These are phyloP conservation scores for Echeveria elegans DNA, from an alignment of 164 flowering plant species.

Conservation along the genomic window DNA sequence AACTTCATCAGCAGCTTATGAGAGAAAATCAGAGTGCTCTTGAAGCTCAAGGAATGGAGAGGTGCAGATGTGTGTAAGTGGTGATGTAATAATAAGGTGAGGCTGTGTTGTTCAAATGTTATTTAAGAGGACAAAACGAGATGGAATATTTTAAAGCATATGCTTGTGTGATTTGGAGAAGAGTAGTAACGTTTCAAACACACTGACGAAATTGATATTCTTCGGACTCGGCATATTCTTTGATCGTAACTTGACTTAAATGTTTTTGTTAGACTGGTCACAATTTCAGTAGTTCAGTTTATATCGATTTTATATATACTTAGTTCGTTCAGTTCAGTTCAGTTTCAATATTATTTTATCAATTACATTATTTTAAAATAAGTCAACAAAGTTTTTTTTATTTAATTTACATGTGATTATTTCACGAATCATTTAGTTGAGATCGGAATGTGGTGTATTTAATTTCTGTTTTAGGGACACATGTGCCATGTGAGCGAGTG, in stretches of 20 bases:
- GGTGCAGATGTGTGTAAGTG: not conserved
- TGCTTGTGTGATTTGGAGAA: not conserved
- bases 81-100: not conserved
- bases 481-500: not conserved
- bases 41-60: constrained; percentile 1
- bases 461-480: not conserved
- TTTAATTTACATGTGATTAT: no score
- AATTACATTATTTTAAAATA: no score
- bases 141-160: constrained; percentile 4
- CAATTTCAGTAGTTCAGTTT: not conserved
- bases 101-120: not conserved
- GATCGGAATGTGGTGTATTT: no score
- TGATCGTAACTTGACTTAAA: not conserved
- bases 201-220: not conserved
- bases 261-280: not conserved
- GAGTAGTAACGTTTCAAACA: not conserved
- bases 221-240: constrained; percentile 5
- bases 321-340: not conserved
- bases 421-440: not conserved
- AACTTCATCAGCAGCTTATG: constrained; percentile 59
- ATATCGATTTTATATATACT: no score
- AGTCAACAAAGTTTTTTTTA: no score
- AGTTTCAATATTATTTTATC: not conserved
- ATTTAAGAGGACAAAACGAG: not conserved
- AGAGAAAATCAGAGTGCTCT: not conserved